These are phyloP conservation scores for Misopates orontium DNA, from an alignment of 257 asterid genomes.

Conservation along the genomic window DNA sequence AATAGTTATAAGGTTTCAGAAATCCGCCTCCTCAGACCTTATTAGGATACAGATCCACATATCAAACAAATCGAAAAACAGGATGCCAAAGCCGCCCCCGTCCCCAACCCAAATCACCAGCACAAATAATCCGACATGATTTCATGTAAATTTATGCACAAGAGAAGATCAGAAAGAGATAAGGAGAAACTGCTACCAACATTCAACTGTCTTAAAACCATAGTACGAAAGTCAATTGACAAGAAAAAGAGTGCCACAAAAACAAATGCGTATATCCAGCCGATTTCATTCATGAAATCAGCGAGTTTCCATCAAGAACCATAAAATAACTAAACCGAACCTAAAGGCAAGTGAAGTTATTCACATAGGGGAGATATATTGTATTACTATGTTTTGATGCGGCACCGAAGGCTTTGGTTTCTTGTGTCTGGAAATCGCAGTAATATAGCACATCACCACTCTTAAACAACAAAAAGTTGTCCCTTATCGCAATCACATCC, in stretches of 20 bases:
- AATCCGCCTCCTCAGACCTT: too few species aligned
- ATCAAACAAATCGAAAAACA: too few species aligned
- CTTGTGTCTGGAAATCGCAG: conserved; percentile 28
- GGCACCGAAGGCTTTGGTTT: conserved; percentile 27
- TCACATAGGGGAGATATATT: conserved; percentile 44
- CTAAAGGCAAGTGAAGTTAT: conserved; percentile 43
- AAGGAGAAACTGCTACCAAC: not conserved
- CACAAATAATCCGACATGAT: not conserved
- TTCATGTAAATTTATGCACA: not conserved
- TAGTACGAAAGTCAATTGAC: too few species aligned
- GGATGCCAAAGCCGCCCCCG: too few species aligned
- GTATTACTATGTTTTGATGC: not conserved
- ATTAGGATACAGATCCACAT: too few species aligned
- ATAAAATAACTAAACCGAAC: not conserved
- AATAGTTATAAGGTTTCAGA: too few species aligned
- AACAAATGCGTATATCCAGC: not conserved
- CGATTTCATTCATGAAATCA: not conserved
- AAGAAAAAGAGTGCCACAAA: not conserved
- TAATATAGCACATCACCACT: conserved; percentile 10
- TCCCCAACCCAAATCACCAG: too few species aligned
- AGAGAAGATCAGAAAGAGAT: not conserved
- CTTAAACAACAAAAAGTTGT: conserved; percentile 34
- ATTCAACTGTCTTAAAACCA: not conserved
- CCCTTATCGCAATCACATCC: conserved; percentile 22
- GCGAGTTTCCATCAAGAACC: not conserved